Percentiles rank a stretch among this genome's conserved stretches.
phyloP scores from a whole-genome alignment of 352 stramenopile species.

The Globisporangium lucens region DNA sequence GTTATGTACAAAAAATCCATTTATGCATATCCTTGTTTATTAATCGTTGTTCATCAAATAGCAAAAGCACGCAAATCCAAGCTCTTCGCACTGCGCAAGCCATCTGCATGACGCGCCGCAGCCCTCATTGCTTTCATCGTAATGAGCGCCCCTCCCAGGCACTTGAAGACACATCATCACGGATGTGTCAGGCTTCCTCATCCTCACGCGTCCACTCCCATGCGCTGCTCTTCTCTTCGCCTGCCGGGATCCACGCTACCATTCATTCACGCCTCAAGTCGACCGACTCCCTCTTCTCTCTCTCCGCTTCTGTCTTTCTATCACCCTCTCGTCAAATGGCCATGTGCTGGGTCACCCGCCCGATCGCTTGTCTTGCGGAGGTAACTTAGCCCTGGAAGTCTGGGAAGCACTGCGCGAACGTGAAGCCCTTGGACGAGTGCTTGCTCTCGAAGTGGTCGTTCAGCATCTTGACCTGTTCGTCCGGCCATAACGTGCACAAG shows the following conservation, averaged over 20 bases:
- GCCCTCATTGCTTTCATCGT: neutral
- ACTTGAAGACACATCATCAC: neutral
- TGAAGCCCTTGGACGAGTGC: constrained; percentile 68
- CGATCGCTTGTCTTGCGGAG: neutral
- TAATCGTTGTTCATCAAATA: neutral
- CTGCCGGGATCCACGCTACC: neutral
- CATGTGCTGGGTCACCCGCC: neutral
- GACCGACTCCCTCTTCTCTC: neutral
- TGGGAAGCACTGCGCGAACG: constrained; percentile 37
- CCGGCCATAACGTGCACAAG: neutral
- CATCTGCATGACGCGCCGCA: neutral
- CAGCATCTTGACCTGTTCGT: constrained; percentile 47
- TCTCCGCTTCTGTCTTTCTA: neutral
- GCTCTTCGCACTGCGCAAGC: neutral
- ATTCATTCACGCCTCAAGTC: neutral
- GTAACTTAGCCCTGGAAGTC: constrained; percentile 3
- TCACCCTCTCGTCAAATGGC: neutral
- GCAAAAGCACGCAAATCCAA: neutral
- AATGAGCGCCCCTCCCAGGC: neutral
- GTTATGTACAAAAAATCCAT: neutral
- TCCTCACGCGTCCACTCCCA: neutral
- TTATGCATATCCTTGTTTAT: neutral
- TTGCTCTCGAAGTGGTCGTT: constrained; percentile 86
- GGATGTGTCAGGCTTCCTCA: neutral
- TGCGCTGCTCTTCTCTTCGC: neutral